These are phyloP conservation scores for Blastomyces gilchristii DNA, from an alignment of 2,329 filamentous ascomycete species.

Conservation along the genomic window DNA sequence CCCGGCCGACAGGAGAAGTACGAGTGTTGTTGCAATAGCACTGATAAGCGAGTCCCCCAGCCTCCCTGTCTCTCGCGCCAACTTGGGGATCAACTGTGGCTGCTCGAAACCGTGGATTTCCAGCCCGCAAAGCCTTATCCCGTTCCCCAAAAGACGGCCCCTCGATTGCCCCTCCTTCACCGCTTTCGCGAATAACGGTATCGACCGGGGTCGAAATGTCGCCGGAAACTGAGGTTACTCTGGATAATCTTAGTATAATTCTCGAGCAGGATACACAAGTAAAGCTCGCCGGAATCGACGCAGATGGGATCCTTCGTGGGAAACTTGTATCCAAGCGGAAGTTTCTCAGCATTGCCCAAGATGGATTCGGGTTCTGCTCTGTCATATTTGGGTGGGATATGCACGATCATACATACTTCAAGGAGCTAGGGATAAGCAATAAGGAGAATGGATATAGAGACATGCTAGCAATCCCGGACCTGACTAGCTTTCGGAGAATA, in stretches of 20 bases:
- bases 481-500: slow-evolving; percentile 68
- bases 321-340: slow-evolving; percentile 91
- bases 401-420: slow-evolving; percentile 84
- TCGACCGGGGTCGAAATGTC: slow-evolving; percentile 5
- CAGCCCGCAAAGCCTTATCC: not conserved
- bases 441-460: slow-evolving; percentile 84
- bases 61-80: not conserved
- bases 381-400: slow-evolving; percentile 96
- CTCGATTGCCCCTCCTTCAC: not conserved
- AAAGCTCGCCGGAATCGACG: slow-evolving; percentile 79
- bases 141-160: too few relatives aligned
- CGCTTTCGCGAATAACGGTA: not conserved
- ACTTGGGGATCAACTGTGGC: not conserved
- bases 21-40: not conserved
- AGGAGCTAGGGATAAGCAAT: slow-evolving; percentile 78
- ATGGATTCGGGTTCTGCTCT: slow-evolving; percentile 87
- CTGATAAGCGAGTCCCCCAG: not conserved
- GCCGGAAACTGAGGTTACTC: slow-evolving; percentile 33
- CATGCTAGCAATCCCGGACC: slow-evolving; percentile 69
- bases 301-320: slow-evolving; percentile 76
- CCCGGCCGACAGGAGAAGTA: not conserved
- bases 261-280: slow-evolving; percentile 65
- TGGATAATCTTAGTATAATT: slow-evolving; percentile 54
- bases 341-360: slow-evolving; percentile 69
- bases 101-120: not conserved